Base-by-base conservation (phyloP, 768 basidiomycete genomes). In the Lactarius sp. region DNA sequence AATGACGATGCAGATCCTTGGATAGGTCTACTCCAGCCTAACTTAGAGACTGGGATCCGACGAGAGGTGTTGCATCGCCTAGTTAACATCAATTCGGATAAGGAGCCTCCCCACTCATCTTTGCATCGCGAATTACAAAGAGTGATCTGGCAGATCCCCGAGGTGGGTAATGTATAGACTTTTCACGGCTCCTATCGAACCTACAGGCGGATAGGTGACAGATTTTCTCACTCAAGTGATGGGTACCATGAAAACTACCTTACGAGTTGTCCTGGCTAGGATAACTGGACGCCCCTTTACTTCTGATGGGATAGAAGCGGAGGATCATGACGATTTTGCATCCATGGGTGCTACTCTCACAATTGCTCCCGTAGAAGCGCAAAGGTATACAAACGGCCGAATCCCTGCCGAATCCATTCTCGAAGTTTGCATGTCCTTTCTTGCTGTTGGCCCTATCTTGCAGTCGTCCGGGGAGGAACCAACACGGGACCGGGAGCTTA, bases 111-210 rank as follows among this genome's bases (percentile, higher is more conserved):
- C 44, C 58, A 61, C 31, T 64, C 69, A 42, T 56, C 72, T 31
- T 33, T 46, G 47, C 75, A 79, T 61, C 71, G 75, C 18, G 73
- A 74, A 46, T 75, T 92, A 27, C 81, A 88, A 54, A 76, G 77
- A 34, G 71, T 81, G 8, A 72, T 93, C 31, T 92, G 92, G 84
- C 83, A 83, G 62, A 83, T 82, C 62, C 69, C 77, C 50, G 89
- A 92, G 68, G 92, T 93, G 67, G 70, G 83, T 79, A 44, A 34
- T 92, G 68, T 70, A 83, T 78, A 42, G 36, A 20, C 50, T 27
- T 56, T 13, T 16, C 34, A 44, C 47, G 39, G 20, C 42, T 20
- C 59, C 5, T 61, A 56, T n/a, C 22, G 36, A 18, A 42, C 20
- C 60, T 22, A 60, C 60, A 14, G 9, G 56, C 56, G 39, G 46